phyloP scores from a whole-genome alignment of 306 rosid genomes.

The Luffa acutangula region DNA sequence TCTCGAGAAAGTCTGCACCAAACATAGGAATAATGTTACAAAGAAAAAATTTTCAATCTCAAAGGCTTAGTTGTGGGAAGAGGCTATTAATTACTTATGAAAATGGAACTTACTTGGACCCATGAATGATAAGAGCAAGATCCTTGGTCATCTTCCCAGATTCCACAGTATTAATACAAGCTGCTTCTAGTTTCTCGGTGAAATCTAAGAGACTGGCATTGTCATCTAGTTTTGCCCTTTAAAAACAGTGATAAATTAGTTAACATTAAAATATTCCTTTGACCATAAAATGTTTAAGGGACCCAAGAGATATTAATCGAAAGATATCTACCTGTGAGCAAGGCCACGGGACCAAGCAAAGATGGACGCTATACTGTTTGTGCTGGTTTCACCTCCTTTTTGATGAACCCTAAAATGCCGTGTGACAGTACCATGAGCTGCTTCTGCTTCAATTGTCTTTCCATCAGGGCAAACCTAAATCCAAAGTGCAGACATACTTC shows the following conservation, averaged over 20 bases:
- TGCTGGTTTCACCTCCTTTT: constrained; percentile 96
- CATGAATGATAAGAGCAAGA: constrained; percentile 86
- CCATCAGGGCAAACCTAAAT: constrained; percentile 92
- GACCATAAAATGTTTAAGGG: background rate
- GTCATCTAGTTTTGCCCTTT: constrained; percentile 87
- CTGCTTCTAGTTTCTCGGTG: constrained; percentile 70
- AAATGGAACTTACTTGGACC: constrained; percentile 57
- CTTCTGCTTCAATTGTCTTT: constrained; percentile 95
- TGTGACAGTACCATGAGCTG: constrained; percentile 96
- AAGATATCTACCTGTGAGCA: constrained; percentile 57
- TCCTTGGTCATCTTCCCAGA: constrained; percentile 97
- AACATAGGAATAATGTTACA: background rate
- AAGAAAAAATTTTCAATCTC: background rate
- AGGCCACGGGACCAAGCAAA: constrained; percentile 98
- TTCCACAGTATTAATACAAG: constrained; percentile 80
- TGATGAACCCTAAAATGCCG: constrained; percentile 91
- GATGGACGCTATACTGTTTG: constrained; percentile 95
- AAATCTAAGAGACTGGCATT: constrained; percentile 58
- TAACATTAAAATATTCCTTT: background rate
- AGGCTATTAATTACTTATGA: background rate
- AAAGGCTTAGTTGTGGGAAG: background rate
- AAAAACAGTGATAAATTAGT: background rate
- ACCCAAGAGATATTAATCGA: background rate
- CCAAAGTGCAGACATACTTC: background rate
- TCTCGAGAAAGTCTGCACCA: constrained; percentile 60